Percentiles rank a stretch among this genome's conserved stretches.
Conservation (phyloP, 345 rosid genomes). For the Kandelia obovata region DNA sequence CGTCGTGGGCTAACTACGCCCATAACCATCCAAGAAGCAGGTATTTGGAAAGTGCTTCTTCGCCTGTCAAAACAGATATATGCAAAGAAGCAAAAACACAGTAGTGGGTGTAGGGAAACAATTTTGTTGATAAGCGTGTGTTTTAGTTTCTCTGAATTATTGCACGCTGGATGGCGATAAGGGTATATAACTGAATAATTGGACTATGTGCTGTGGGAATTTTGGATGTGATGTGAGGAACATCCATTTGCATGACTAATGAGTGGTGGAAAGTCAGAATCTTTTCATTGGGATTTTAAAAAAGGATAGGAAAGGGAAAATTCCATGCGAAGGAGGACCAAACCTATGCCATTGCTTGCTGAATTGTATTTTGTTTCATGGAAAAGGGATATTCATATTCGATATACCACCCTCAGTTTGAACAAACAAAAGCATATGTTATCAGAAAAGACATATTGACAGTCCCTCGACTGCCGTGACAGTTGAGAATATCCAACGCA, state of each 20-base stretch:
- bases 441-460: too few relatives aligned
- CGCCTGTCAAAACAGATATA: too few relatives aligned
- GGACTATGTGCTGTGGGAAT: conserved; percentile 11
- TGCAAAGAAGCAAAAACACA: too few relatives aligned
- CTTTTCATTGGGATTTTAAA: background rate
- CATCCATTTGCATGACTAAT: conserved; percentile 7
- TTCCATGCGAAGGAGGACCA: background rate
- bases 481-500: too few relatives aligned
- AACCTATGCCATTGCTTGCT: background rate
- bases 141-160: conserved; percentile 16
- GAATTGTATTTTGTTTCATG: background rate
- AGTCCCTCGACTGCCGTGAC: too few relatives aligned
- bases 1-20: too few relatives aligned
- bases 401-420: background rate
- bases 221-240: conserved; percentile 11
- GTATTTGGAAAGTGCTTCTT: background rate
- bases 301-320: background rate
- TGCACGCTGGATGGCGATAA: conserved; percentile 13
- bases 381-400: background rate
- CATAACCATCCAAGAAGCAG: background rate
- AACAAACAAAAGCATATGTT: background rate
- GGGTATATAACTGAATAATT: conserved; percentile 11
- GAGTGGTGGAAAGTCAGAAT: conserved; percentile 9
- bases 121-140: background rate
- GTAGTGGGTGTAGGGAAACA: background rate